Evolutionary conservation across 108 stramenopile species (phyloP), one percentile per base, ranked within the genome.

Genomic region (Cyclostephanos invisitatus): DNA sequence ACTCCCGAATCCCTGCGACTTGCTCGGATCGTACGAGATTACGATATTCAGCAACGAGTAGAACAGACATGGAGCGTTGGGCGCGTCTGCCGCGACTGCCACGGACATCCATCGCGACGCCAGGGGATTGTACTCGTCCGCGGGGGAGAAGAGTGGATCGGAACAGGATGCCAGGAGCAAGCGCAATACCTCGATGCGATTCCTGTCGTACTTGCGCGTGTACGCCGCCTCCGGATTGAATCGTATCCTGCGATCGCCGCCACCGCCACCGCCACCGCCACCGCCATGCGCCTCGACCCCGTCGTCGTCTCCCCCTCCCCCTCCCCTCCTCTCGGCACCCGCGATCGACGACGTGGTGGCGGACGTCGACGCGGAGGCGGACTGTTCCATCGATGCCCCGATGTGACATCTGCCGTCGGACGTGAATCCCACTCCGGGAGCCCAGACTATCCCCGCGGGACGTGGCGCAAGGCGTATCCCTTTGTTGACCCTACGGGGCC

Each of bases 151-250:
- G 67, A 99, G 86, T 18, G 96, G 95, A 81, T 96, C 95, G 68
- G 94, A 95, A 58, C 92, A 96, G 0, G 84, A 67, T 0, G 95
- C 87, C 28, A 98, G 72, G 60, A 99, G 72, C 7, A 99, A 73
- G n/a, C 96, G 89, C 37, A 98, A 73, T 15, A 98, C 96, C 85
- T 98, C 97, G 61, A 93, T 81, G 40, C 97, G 90, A 78, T 97
- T 96, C 70, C 87, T 88, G 73, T 96, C 95, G 58, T 95, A 93
- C 61, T 94, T 94, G 68, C 90, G 87, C 9, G 89, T 91, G 44
- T 71, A 78, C 0, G 69, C 77, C 40, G 69, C 64, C 38, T 78
- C 77, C 6, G 77, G 77, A 36, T 78, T 66, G 17, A 71, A 56
- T 7, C 40, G 37, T 24, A 38, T 24, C 36, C 27, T 42, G 1